Evolutionary conservation across 208 protist genomes (phyloP), one percentile per base, ranked within the genome.

Genomic region (Leishmania braziliensis): DNA sequence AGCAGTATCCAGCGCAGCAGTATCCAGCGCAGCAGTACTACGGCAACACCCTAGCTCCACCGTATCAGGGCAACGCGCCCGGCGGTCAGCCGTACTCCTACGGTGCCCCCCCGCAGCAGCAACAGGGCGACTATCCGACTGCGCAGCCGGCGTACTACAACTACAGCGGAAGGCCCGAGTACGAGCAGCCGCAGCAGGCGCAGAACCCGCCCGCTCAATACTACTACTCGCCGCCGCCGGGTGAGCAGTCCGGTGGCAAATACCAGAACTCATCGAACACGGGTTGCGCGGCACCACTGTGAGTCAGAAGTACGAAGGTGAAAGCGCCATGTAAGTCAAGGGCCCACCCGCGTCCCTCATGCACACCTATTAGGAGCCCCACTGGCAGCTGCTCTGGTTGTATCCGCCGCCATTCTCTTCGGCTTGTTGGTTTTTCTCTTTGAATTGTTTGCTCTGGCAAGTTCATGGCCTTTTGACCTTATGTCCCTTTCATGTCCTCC

Each of bases 121-220:
- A 70, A 0, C 73, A 29, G 26, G 74, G 46, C 74, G 63, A 73
- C 53, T 84, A 84, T 60, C 75, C 81, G 50, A 58, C 72, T 46
- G 75, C 81, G 70, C 81, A 84, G 51, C 81, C 81, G 18, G 81
- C 70, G 14, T 84, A 84, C 76, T 77, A 84, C 81, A 84, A 84
- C 81, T 84, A 84, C 70, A 81, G 76, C 71, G 81, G 81, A 26
- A 10, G 63, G 9, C 76, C 81, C 58, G 39, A 29, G 29, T 48
- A 77, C 29, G 76, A 26, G 33, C 81, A 84, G 39, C 51, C 14
- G 50, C 50, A 18, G 0, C 33, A 4, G 43, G n/a, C 43, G 29
- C 51, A 8, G 69, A n/a, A 10, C 33, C 72, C 72, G 12, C 72
- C 46, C 10, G 33, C n/a, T 54, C 60, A 54, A 33, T 71, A 79